These are phyloP conservation scores for Trapa incisa DNA, from an alignment of 345 rosid genomes.

Conservation along the genomic window DNA sequence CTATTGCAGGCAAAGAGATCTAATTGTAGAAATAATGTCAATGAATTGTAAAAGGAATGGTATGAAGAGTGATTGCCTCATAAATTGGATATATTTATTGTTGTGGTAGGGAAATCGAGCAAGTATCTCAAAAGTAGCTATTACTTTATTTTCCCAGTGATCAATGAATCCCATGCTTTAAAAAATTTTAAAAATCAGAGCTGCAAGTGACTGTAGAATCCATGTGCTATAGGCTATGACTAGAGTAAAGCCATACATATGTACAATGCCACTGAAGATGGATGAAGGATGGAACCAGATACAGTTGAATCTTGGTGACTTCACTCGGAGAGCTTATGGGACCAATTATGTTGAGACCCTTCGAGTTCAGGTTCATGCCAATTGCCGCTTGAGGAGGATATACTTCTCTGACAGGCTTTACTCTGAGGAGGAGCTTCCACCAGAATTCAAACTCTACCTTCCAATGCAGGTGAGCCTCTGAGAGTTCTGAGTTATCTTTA, in stretches of 20 bases:
- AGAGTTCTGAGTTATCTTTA: not conserved
- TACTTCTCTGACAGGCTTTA: conserved; percentile 88
- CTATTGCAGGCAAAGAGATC: too few species aligned
- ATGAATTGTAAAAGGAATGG: too few species aligned
- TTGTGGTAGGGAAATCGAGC: not conserved
- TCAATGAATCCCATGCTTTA: not conserved
- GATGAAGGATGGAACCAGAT: conserved; percentile 98
- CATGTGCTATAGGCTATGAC: conserved; percentile 46
- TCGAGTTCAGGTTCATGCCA: conserved; percentile 93
- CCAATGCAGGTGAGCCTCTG: conserved; percentile 66
- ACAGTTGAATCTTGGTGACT: conserved; percentile 81
- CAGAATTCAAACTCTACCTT: conserved; percentile 84
- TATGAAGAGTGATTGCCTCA: not conserved
- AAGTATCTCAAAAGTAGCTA: not conserved
- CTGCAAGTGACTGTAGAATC: not conserved
- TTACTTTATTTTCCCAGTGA: not conserved
- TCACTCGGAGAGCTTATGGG: conserved; percentile 90
- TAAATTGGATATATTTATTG: not conserved
- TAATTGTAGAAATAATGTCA: too few species aligned
- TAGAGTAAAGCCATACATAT: conserved; percentile 86
- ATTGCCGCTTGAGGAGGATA: conserved; percentile 79
- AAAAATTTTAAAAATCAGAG: not conserved
- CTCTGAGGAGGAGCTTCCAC: conserved; percentile 97
- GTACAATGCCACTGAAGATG: conserved; percentile 92
- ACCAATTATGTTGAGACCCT: conserved; percentile 91